Conservation (phyloP, 164 flowering plant genomes). For the Aristolochia contorta region DNA sequence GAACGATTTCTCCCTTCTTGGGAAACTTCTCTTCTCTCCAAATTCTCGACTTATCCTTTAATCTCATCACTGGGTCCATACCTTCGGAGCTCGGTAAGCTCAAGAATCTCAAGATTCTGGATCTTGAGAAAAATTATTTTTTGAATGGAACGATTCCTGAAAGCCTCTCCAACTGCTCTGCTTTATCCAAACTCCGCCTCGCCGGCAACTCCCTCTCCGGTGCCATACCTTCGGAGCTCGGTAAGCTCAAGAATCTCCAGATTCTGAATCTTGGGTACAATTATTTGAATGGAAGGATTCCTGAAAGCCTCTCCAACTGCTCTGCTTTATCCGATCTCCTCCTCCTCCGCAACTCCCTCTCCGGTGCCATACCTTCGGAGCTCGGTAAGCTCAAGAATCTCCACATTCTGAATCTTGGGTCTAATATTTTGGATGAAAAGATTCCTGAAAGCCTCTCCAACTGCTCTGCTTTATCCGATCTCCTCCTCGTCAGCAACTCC, state of each 20-base stretch:
- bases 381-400: slow-evolving; percentile 41
- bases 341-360: slow-evolving; percentile 38
- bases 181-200: slow-evolving; percentile 28
- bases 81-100: slow-evolving; percentile 41
- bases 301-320: slow-evolving; percentile 43
- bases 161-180: no score
- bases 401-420: slow-evolving; percentile 33
- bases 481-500: slow-evolving; percentile 15
- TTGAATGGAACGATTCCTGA: no score
- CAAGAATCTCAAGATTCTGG: no score
- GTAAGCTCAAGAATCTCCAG: slow-evolving; percentile 36
- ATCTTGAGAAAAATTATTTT: no score
- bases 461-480: slow-evolving; percentile 35
- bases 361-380: slow-evolving; percentile 52
- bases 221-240: slow-evolving; percentile 46
- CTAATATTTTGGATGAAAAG: slow-evolving; percentile 37
- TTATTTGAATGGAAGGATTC: slow-evolving; percentile 42
- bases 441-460: slow-evolving; percentile 51
- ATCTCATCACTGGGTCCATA: slow-evolving; percentile 41
- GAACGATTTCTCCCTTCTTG: slow-evolving; percentile 45
- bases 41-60: slow-evolving; percentile 50
- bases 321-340: slow-evolving; percentile 25
- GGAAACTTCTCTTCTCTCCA: slow-evolving; percentile 61
- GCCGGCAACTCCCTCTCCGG: slow-evolving; percentile 46
- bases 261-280: slow-evolving; percentile 37